Percentiles rank a stretch among this genome's conserved stretches.
Conservation (phyloP, 805 yeast genomes). For the Tetrapisispora pingtungensis region DNA sequence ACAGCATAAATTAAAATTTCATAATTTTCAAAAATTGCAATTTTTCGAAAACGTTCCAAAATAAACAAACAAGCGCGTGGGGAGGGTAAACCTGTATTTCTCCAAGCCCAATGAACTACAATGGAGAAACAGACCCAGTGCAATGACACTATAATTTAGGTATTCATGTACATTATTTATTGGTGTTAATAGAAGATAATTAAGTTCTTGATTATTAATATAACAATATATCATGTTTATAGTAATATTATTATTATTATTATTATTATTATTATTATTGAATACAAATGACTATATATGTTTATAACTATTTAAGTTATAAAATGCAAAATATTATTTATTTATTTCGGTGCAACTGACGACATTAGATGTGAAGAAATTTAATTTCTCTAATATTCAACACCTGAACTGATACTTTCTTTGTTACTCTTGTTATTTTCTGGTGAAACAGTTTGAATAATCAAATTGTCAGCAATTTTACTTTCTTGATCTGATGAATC, state of each 20-base stretch:
- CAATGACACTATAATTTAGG: no score
- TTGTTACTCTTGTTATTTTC: slow-evolving; percentile 1
- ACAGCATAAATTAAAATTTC: no score
- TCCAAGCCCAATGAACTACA: no score
- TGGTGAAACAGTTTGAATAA: slow-evolving; percentile 1
- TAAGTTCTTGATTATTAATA: no score
- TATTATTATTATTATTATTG: no score
- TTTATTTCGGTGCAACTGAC: no score
- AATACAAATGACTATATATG: neutral
- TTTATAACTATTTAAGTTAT: neutral
- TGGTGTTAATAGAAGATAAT: no score
- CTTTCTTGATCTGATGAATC: neutral
- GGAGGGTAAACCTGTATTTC: neutral
- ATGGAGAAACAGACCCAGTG: no score
- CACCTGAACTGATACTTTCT: slow-evolving; percentile 3
- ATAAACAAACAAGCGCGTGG: neutral
- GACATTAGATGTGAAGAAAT: no score
- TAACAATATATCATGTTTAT: no score
- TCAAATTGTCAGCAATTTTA: neutral
- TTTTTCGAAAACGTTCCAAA: neutral
- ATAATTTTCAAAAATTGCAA: neutral
- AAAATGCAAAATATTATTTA: neutral
- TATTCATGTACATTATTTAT: no score
- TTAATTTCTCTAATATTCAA: neutral
- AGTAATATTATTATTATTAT: no score